phyloP scores from a whole-genome alignment of 75 land plant genomes.

The Picea sitchensis region DNA sequence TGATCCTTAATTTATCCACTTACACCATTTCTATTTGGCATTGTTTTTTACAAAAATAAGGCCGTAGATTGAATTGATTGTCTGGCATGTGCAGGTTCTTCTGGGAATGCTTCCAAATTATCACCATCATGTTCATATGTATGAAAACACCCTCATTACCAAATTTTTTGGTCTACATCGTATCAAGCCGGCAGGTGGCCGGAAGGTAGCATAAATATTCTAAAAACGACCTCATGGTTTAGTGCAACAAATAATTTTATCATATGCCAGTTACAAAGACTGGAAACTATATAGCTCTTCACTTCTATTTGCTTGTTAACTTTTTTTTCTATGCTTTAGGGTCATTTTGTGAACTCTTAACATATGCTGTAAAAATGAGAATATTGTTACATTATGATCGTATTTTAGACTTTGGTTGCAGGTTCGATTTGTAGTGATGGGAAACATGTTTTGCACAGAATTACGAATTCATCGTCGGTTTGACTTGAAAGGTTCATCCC shows the following conservation, averaged over 20 bases:
- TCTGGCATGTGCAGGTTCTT: conserved; percentile 57
- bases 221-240: background rate
- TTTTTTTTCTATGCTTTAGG: background rate
- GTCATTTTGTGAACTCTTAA: background rate
- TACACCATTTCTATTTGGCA: background rate
- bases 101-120: conserved; percentile 88
- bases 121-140: conserved; percentile 70
- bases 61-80: background rate
- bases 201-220: conserved; percentile 60
- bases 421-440: conserved; percentile 99
- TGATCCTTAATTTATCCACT: background rate
- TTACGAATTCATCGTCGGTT: conserved; percentile 89
- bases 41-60: background rate
- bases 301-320: background rate
- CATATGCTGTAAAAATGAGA: background rate
- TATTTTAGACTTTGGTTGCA: conserved; percentile 24
- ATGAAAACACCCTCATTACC: conserved; percentile 92
- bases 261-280: background rate
- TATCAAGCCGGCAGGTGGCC: conserved; percentile 95
- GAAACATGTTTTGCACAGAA: conserved; percentile 99
- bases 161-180: conserved; percentile 99
- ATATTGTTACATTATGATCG: conserved; percentile 1
- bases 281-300: background rate
- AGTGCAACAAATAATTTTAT: background rate
- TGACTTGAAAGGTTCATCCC: conserved; percentile 93